Evolutionary conservation across 2,329 filamentous ascomycete species (phyloP).

Genomic region (Aspergillus neotritici): DNA sequence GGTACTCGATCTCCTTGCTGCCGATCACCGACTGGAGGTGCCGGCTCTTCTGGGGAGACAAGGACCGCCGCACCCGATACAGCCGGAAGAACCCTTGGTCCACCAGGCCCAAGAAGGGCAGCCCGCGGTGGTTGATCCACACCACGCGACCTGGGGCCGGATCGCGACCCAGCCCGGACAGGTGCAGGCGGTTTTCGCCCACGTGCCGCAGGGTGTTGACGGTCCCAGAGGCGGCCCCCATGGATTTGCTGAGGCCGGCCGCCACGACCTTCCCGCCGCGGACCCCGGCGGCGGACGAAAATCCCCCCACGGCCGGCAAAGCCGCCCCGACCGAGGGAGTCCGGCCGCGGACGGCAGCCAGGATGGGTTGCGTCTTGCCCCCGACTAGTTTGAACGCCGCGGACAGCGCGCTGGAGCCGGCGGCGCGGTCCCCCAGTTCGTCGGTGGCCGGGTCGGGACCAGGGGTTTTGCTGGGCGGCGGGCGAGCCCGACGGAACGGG

Average conservation of each 20-base stretch:
- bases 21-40: conserved; percentile 50
- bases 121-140: conserved; percentile 42
- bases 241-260: conserved; percentile 46
- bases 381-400: conserved; percentile 66
- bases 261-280: conserved; percentile 45
- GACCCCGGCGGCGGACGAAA: conserved; percentile 44
- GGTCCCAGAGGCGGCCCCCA: conserved; percentile 45
- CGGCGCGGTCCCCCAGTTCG: conserved; percentile 43
- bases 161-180: conserved; percentile 37
- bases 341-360: conserved; percentile 59
- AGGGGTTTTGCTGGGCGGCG: conserved; percentile 31
- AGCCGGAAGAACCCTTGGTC: conserved; percentile 43
- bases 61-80: conserved; percentile 37
- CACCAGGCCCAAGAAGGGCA: conserved; percentile 40
- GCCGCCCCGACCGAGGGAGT: conserved; percentile 43
- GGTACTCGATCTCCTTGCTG: conserved; percentile 61
- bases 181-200: conserved; percentile 45
- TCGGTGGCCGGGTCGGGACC: conserved; percentile 42
- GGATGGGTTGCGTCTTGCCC: conserved; percentile 54
- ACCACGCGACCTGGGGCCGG: conserved; percentile 39
- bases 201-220: conserved; percentile 45
- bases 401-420: conserved; percentile 50
- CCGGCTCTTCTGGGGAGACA: conserved; percentile 51
- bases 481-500: conserved; percentile 52
- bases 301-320: conserved; percentile 39